Evolutionary conservation across 2,329 filamentous ascomycete genomes (phyloP), one percentile per base, ranked within the genome.

Genomic region (Aspergillus spinulosporus): DNA sequence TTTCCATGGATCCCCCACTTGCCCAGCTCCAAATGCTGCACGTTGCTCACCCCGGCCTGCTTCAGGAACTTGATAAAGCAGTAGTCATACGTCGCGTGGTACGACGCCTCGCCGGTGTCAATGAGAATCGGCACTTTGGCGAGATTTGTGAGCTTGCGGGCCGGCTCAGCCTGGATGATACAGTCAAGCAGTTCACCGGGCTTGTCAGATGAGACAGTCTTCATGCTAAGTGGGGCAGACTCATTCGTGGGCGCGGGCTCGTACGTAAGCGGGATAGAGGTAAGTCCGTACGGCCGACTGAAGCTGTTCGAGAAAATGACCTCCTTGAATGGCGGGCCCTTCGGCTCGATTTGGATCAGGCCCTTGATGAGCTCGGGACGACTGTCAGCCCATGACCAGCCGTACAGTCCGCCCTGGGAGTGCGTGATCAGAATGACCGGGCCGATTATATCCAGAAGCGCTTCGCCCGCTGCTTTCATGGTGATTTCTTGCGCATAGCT

Each of bases 61-160:
- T 68, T 62, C 64, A 86, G 64, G 64, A 80, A 86, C 9, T 67
- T 59, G 1, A 80, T 76, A 0, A 79, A 83, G 36, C 81, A 83
- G 67, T 81, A 79, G 61, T 87, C 84, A 58, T 80, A 86, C 7
- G 72, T 66, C 2, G 73, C 70, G 66, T 86, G 84, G n/a, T 75
- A 78, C 50, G 80, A 81, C 2, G 83, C 78, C 54, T 84, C 79
- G 0, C 73, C 72, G 0, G 82, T 84, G 28, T 84, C 63, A 12
- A 85, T 59, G 1, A 82, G 67, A 4, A 82, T 77, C 0, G 76
- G 78, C 4, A 84, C 72, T 12, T 73, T 72, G 2, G 67, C 63
- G 6, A 87, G 66, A 32, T 84, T 80, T 4, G 68, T 65, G 11
- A 87, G 69, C 60, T 77, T 68, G 15, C 77, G 76, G 7, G 74